phyloP scores from a whole-genome alignment of 345 rosid genomes.

The Populus euphratica region DNA sequence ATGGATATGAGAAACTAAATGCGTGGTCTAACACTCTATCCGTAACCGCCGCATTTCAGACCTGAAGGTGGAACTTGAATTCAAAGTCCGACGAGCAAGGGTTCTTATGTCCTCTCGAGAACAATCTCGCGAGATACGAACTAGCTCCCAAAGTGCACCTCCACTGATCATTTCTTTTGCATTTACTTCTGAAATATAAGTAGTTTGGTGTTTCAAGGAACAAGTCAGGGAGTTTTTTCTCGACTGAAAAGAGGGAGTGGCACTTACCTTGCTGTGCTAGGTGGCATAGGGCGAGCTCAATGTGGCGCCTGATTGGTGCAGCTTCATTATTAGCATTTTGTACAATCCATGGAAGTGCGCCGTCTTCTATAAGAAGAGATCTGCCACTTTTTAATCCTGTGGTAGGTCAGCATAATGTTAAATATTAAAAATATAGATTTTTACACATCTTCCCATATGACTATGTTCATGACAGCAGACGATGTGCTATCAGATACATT shows the following conservation, averaged over 20 bases:
- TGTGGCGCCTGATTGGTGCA: slow-evolving; percentile 36
- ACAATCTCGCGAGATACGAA: slow-evolving; percentile 32
- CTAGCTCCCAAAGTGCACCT: slow-evolving; percentile 37
- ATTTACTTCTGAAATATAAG: slow-evolving; percentile 25
- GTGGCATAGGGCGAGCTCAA: slow-evolving; percentile 34
- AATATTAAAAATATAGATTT: not conserved
- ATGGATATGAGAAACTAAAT: not conserved
- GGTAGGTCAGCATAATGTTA: not conserved
- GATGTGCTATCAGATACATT: not conserved
- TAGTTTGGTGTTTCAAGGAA: not conserved
- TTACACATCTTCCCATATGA: not conserved
- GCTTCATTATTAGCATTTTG: slow-evolving; percentile 35
- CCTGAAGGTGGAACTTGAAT: slow-evolving; percentile 30
- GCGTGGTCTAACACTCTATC: slow-evolving; percentile 22
- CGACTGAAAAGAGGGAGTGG: not conserved
- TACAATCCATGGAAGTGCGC: slow-evolving; percentile 35
- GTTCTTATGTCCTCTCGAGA: slow-evolving; percentile 34
- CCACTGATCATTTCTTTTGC: slow-evolving; percentile 36
- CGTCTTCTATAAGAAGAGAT: slow-evolving; percentile 35
- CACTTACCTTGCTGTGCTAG: slow-evolving; percentile 28
- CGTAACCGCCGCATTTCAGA: slow-evolving; percentile 30
- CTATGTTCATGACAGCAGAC: not conserved
- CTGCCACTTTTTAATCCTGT: slow-evolving; percentile 24
- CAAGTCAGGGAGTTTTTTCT: not conserved
- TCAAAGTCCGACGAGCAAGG: slow-evolving; percentile 28